Base-by-base conservation (phyloP, 2,329 filamentous ascomycete species). In the Colletotrichum spinosum region DNA sequence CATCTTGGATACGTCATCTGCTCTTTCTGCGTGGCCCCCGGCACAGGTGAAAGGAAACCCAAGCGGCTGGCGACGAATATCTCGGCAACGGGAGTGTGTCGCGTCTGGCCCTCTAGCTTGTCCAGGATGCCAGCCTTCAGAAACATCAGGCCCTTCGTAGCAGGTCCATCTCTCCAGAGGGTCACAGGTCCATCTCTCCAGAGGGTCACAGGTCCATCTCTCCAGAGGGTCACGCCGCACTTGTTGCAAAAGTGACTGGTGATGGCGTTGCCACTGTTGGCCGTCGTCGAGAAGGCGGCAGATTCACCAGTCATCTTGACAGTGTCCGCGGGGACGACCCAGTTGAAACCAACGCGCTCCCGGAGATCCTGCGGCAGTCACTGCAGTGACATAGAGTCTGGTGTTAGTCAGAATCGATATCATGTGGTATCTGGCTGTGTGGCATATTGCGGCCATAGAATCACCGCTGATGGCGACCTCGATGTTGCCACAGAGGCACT, bases 351-450 rank as follows among this genome's bases (percentile, higher is more conserved):
- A 15, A 63, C 4, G 54, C 59, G 39, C 59, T 67, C 4, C 54
- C 64, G 1, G 54, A 64, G 8, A 50, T 51, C 35, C 53, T 64
- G n/a, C 60, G 54, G 41, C 64, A 67, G 12, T 64, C 55, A 11
- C 10, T 12, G 46, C 59, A 67, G 45, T 64, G 60, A n/a, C 59
- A 67, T 6, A 63, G 17, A 8, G 64, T 41, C 60, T 67, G 41
- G 3, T 3, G 11, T 11, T 37, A 7, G 38, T 15, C 3, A 37
- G 39, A n/a, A 48, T 1, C 39, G 13, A 25, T 3, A 1, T 25
- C 25, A 25, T 25, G 3, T 4, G 25, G 25, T 25, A 3, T 25
- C 25, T 25, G 2, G 11, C 15, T 34, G 6, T 4, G 46, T 8
- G 17, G 35, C 57, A 11, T 53, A 56, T 57, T 11, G 48, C 42